Percentiles rank a stretch among this genome's conserved stretches.
Evolutionary conservation across 2,329 filamentous ascomycete species (phyloP).

Genomic region (Fusarium sambucinum): DNA sequence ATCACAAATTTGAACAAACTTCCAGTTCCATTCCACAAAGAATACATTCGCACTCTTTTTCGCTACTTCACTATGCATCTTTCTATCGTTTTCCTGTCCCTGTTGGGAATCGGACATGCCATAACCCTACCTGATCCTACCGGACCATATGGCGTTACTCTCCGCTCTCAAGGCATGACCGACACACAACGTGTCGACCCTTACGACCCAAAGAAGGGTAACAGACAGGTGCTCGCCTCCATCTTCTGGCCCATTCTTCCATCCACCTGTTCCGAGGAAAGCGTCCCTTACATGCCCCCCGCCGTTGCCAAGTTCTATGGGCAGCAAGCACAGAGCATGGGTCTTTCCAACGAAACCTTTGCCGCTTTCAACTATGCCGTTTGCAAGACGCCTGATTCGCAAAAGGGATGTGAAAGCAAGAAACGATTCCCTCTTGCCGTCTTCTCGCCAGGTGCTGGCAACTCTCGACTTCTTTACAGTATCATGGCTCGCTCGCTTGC

Average conservation of each 20-base stretch:
- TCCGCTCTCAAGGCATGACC: slow-evolving; percentile 45
- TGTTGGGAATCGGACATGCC: slow-evolving; percentile 38
- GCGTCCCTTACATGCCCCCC: slow-evolving; percentile 52
- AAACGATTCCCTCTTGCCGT: slow-evolving; percentile 50
- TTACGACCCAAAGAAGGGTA: slow-evolving; percentile 45
- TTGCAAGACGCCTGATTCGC: neutral
- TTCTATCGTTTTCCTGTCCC: slow-evolving; percentile 18
- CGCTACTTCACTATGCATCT: slow-evolving; percentile 33
- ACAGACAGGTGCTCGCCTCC: slow-evolving; percentile 48
- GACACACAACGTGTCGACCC: slow-evolving; percentile 51
- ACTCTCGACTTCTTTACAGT: slow-evolving; percentile 58
- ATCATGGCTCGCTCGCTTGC: slow-evolving; percentile 60
- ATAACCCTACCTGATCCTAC: slow-evolving; percentile 47
- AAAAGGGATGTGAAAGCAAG: neutral
- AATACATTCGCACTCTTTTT: fast-evolving
- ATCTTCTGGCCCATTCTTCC: slow-evolving; percentile 50
- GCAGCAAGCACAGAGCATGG: slow-evolving; percentile 40
- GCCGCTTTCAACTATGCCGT: slow-evolving; percentile 44
- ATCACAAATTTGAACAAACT: neutral
- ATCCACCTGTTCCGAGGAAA: slow-evolving; percentile 35
- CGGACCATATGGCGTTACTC: slow-evolving; percentile 50
- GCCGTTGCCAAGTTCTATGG: slow-evolving; percentile 50
- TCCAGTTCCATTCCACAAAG: fast-evolving
- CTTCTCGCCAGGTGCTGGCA: slow-evolving; percentile 60
- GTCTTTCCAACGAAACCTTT: slow-evolving; percentile 51